Conservation (phyloP, 2,329 filamentous ascomycete genomes). For the Alternaria gansuensis region DNA sequence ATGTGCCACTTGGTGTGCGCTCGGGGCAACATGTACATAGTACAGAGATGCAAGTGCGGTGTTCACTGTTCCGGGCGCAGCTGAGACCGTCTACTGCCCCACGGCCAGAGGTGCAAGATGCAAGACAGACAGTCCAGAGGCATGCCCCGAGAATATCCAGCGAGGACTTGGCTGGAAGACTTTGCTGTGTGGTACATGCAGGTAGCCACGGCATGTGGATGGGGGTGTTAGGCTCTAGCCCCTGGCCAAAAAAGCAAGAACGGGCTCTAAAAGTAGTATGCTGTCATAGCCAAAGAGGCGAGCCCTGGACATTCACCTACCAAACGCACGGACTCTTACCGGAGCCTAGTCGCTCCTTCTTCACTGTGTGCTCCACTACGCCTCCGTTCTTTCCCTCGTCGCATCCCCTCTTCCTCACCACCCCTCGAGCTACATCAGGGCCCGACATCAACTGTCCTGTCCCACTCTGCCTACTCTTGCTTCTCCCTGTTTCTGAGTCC, state of each 20-base stretch:
- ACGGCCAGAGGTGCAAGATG: constrained; percentile 17
- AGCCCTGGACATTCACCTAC: constrained; percentile 51
- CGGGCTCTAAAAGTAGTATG: constrained; percentile 48
- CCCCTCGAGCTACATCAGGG: constrained; percentile 38
- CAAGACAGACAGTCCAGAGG: constrained; percentile 16
- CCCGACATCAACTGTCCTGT: constrained; percentile 28
- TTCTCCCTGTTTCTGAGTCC: constrained; percentile 7
- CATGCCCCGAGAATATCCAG: constrained; percentile 13
- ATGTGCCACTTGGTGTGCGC: constrained; percentile 16
- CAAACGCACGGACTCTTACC: constrained; percentile 43
- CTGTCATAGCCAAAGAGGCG: constrained; percentile 41
- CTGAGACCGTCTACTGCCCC: constrained; percentile 22
- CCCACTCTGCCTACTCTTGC: constrained; percentile 17
- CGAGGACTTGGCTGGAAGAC: constrained; percentile 14
- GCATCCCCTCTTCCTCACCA: constrained; percentile 35
- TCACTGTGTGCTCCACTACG: constrained; percentile 43
- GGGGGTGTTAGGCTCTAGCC: constrained; percentile 31
- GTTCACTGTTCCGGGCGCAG: constrained; percentile 18
- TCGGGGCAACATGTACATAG: constrained; percentile 16
- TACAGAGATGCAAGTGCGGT: constrained; percentile 18
- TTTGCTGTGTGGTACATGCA: constrained; percentile 30
- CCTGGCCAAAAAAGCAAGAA: constrained; percentile 36
- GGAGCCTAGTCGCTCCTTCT: constrained; percentile 45
- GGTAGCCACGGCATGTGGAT: constrained; percentile 28
- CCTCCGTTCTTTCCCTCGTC: constrained; percentile 41